phyloP scores from a whole-genome alignment of 2,329 filamentous ascomycete species.

The Epichloe aotearoae region DNA sequence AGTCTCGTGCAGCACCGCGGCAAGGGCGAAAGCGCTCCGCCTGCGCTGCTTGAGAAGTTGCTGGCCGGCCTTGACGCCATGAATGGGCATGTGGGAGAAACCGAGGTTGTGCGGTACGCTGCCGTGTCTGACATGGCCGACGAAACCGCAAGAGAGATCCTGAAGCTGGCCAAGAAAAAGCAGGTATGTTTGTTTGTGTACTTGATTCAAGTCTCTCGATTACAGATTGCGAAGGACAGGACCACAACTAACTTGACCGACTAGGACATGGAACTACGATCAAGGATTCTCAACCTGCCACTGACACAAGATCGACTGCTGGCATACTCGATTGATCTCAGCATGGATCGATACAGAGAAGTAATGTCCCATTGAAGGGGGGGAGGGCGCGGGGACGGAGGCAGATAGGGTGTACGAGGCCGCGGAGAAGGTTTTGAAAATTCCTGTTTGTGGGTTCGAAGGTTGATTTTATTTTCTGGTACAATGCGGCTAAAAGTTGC shows the following conservation, averaged over 20 bases:
- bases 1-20: conserved; percentile 32
- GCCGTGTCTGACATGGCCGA: conserved; percentile 74
- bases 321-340: conserved; percentile 56
- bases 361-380: conserved; percentile 38
- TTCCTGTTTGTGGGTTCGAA: background rate
- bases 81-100: conserved; percentile 29
- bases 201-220: no score
- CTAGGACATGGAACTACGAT: conserved; percentile 24
- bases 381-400: background rate
- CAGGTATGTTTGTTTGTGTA: conserved; percentile 31
- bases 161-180: conserved; percentile 39
- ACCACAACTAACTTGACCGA: conserved; percentile 1
- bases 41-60: conserved; percentile 41
- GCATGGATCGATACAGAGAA: conserved; percentile 53
- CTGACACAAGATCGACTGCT: conserved; percentile 62
- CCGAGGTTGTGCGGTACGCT: conserved; percentile 44
- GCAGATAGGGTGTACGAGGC: background rate
- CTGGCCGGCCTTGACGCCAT: conserved; percentile 42
- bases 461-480: background rate
- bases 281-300: conserved; percentile 42
- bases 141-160: conserved; percentile 53
- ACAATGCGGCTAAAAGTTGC: background rate
- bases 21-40: conserved; percentile 26
- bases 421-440: background rate
- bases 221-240: background rate